Percentiles rank a stretch among this genome's conserved stretches.
These are phyloP conservation scores for Paramyrothecium roridum DNA, from an alignment of 2,329 filamentous ascomycete genomes.

Conservation along the genomic window DNA sequence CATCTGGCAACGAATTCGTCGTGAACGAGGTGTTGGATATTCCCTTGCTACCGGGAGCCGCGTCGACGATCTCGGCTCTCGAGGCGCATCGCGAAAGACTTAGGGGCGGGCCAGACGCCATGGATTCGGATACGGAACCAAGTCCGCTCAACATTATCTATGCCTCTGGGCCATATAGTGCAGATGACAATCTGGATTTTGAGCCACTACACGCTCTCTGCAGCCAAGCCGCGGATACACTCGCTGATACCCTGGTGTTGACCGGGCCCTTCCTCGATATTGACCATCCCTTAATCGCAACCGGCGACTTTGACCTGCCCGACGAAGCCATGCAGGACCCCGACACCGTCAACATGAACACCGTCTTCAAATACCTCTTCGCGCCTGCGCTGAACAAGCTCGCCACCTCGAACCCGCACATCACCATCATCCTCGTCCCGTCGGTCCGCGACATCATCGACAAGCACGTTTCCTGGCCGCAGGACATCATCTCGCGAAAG, in stretches of 20 bases:
- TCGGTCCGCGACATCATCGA: constrained; percentile 78
- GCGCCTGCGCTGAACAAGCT: constrained; percentile 71
- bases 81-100: constrained; percentile 68
- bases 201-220: constrained; percentile 82
- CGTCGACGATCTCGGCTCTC: constrained; percentile 63
- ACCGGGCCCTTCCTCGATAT: constrained; percentile 86
- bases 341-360: constrained; percentile 75
- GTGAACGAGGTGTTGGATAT: constrained; percentile 73
- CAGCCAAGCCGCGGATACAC: constrained; percentile 68
- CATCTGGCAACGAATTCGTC: constrained; percentile 78
- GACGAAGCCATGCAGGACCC: constrained; percentile 65
- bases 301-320: constrained; percentile 74
- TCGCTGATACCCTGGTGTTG: constrained; percentile 76
- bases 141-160: constrained; percentile 74
- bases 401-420: constrained; percentile 64
- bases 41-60: constrained; percentile 72
- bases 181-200: constrained; percentile 88
- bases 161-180: constrained; percentile 84
- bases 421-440: constrained; percentile 80
- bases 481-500: constrained; percentile 59
- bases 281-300: constrained; percentile 83
- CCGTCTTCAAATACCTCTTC: constrained; percentile 80
- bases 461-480: constrained; percentile 84
- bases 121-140: constrained; percentile 49
- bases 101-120: constrained; percentile 59